Base-by-base conservation (phyloP, 2,329 filamentous ascomycete genomes). In the Phyllosticta citrichinensis region DNA sequence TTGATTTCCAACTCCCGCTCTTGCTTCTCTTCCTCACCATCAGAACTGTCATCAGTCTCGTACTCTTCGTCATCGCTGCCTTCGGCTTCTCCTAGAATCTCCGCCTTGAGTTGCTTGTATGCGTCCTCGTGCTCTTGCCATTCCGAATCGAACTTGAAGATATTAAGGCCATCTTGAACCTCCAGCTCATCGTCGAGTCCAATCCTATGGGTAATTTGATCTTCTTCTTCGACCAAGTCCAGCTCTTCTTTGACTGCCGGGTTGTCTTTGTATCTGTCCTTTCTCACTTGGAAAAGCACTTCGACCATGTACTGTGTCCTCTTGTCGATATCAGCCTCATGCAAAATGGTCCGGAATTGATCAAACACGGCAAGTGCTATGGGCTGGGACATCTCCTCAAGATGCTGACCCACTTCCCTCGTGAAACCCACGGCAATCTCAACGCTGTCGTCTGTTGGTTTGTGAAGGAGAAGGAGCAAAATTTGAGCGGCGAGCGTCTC, bases 241-340 rank as follows among this genome's bases (percentile, higher is more conserved):
- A 99, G 79, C 72, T 99, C 94, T 71, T 97, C 92, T 73, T 87
- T 92, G 68, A 97, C 80, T 0, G 91, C 87, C 19, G 87, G 91
- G 68, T 97, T 91, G 69, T 97, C 91, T 78, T 96, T 96, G 80
- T 96, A 99, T 68, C 88, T 88, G 76, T 97, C 93, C 75, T 97
- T 96, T 65, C 94, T 85, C 61, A 97, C 88, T 76, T 99, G 92
- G 73, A 99, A 99, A 52, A 99, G 77, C 5, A 97, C 94, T 74
- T 99, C 94, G 62, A 99, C 93, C 89, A 96, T 96, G 76, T 97
- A 99, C 76, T 99, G 94, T n/a, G 93, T 92, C 65, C 94, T 84
- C 80, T 96, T 97, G 71, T 97, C 93, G 72, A 99, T 96, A 70
- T 94, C 92, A 53, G 91, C 91, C 74, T 99, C 94, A 77, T 99